These are phyloP conservation scores for Mortierella sp. DNA, from an alignment of 371 early-diverging fungal genomes.

Conservation along the genomic window DNA sequence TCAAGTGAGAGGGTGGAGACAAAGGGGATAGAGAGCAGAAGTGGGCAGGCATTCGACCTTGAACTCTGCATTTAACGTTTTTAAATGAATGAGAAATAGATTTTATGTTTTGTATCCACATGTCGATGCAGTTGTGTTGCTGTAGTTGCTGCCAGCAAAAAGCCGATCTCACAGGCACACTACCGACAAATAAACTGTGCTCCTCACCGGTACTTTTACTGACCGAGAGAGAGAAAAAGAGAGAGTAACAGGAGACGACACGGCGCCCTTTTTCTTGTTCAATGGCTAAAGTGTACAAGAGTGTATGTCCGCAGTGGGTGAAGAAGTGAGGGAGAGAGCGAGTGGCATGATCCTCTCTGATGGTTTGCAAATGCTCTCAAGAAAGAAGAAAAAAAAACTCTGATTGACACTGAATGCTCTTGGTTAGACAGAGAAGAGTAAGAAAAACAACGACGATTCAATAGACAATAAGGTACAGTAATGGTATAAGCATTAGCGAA, in stretches of 20 bases:
- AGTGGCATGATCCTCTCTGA: conserved; percentile 12
- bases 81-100: neutral
- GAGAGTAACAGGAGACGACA: neutral
- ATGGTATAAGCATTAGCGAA: too few species aligned
- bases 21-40: neutral
- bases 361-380: conserved; percentile 13
- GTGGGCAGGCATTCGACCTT: neutral
- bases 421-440: neutral
- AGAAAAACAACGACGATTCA: too few species aligned
- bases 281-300: neutral
- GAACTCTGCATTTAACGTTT: neutral
- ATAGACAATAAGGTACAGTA: neutral
- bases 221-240: neutral
- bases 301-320: conserved; percentile 4
- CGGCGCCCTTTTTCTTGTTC: neutral
- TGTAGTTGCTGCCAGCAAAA: neutral
- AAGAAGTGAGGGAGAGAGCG: neutral
- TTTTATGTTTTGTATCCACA: neutral
- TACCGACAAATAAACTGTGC: neutral
- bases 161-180: neutral
- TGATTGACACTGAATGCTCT: neutral
- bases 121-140: neutral
- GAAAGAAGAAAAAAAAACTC: neutral
- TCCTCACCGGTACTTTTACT: neutral
- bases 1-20: neutral